A percentile compares a stretch with the other conserved stretches of the same genome.
phyloP scores from a whole-genome alignment of 331 rosid genomes.

The Quercus lobata region DNA sequence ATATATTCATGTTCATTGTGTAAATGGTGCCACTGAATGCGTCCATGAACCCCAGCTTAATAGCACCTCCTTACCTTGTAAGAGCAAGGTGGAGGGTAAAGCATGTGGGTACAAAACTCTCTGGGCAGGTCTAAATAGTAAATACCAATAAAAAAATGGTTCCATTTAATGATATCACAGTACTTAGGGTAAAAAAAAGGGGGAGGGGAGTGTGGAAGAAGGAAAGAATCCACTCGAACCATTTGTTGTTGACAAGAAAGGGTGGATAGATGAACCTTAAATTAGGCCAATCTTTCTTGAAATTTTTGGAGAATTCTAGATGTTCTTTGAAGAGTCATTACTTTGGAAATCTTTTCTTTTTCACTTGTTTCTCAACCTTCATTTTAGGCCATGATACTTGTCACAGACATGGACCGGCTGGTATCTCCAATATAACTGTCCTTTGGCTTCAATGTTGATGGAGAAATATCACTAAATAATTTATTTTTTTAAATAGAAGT shows the following conservation, averaged over 20 bases:
- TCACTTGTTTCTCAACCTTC: not conserved
- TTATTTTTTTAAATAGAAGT: not conserved
- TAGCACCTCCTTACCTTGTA: too few species aligned
- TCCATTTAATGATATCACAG: not conserved
- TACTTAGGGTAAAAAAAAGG: not conserved
- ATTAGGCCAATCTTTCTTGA: not conserved
- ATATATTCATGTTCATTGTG: not conserved
- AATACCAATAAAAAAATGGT: not conserved
- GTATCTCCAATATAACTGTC: not conserved
- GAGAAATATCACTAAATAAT: not conserved
- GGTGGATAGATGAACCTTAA: not conserved
- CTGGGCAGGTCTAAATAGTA: too few species aligned
- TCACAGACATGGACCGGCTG: not conserved
- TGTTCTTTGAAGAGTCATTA: not conserved
- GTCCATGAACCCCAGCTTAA: too few species aligned
- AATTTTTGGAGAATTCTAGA: not conserved
- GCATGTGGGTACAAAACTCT: too few species aligned
- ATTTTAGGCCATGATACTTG: not conserved
- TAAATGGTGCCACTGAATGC: not conserved
- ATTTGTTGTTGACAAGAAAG: not conserved
- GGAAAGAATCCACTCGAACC: not conserved
- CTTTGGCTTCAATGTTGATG: constrained; percentile 13
- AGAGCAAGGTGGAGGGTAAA: too few species aligned
- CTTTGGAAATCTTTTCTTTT: not conserved
- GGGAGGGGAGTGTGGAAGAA: not conserved